phyloP scores from a whole-genome alignment of 192 early-diverging fungal species.

The Obelidium mucronatum region DNA sequence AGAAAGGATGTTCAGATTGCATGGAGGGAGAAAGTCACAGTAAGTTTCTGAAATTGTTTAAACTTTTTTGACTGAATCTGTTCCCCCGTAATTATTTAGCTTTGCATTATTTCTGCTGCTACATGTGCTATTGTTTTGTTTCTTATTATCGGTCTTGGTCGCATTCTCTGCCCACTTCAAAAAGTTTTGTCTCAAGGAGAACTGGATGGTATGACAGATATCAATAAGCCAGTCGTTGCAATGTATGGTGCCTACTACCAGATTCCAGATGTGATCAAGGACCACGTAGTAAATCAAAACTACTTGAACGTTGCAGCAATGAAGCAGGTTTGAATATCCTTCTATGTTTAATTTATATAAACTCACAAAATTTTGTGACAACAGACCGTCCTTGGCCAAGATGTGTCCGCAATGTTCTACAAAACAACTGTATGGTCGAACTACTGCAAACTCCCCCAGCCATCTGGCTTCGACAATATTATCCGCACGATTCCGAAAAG shows the following conservation, averaged over 20 bases:
- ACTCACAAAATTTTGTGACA: conserved; percentile 14
- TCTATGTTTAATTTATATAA: neutral
- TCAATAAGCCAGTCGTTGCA: conserved; percentile 44
- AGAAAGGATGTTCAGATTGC: conserved; percentile 87
- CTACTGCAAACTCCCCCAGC: conserved; percentile 40
- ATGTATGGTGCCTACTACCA: conserved; percentile 51
- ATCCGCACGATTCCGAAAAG: conserved; percentile 17
- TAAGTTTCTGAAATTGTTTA: neutral
- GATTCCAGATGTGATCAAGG: conserved; percentile 25
- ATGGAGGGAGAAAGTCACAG: conserved; percentile 91
- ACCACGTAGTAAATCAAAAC: conserved; percentile 24
- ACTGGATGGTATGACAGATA: conserved; percentile 24
- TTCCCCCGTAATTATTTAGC: neutral
- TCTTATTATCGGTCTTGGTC: conserved; percentile 80
- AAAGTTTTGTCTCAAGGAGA: conserved; percentile 57
- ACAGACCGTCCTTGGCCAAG: conserved; percentile 39
- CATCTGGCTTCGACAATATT: conserved; percentile 48
- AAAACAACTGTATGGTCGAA: conserved; percentile 34
- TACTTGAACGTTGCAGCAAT: conserved; percentile 29
- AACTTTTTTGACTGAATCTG: neutral
- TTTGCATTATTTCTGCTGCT: conserved; percentile 78
- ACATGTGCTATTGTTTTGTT: conserved; percentile 79
- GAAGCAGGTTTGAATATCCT: conserved; percentile 3
- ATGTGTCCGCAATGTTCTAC: conserved; percentile 50
- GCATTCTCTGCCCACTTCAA: conserved; percentile 80